Base-by-base conservation (phyloP, 2,329 filamentous ascomycete genomes). In the Aspergillus sclerotialis region DNA sequence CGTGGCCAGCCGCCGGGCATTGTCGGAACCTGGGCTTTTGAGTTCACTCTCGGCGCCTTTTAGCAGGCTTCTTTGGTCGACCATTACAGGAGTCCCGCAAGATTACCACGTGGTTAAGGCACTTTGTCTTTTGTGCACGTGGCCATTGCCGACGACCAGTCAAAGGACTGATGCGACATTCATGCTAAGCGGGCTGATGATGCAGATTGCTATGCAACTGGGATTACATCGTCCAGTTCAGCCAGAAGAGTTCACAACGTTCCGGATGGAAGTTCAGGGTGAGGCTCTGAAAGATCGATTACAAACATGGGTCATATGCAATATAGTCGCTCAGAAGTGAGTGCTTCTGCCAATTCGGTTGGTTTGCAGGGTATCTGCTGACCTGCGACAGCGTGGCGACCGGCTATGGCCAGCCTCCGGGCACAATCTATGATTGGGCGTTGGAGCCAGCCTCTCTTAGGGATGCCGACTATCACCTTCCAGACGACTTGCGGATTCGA, bases 221-320 rank as follows among this genome's bases (percentile, higher is more conserved):
- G 76, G 76, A 11, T 55, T 80, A 13, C 76, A 80, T 47, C 69
- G 76, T 19, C 76, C 76, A 0, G 75, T 75, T 0, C 75, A 80
- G 46, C 70, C 76, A 2, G 74, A 79, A 47, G 66, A 69, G 39
- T 69, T 69, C 37, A 65, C 60, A 4, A 68, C 66, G 4, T 68
- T 68, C 43, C 57, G 60, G 12, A 63, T 68, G 44, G 61, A 76
- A 36, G 57, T 78, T 10, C 63, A 71, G 42, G 73, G 76, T 17
- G 76, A 78, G 49, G 76, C 79, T 36, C 66, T 80, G 35, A 70
- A 74, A 24, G 78, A 82, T 53, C 67, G 78, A 11, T 60, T 80
- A 21, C 70, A 77, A 47, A 81, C 78, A 3, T 82, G 78, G 78
- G 74, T 75, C 2, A 70, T 77, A 4, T 80, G 78, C 60, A 82